Percentiles rank a stretch among this genome's conserved stretches.
These are phyloP conservation scores for Saccharomyces jurei DNA, from an alignment of 805 yeast species.

Conservation along the genomic window DNA sequence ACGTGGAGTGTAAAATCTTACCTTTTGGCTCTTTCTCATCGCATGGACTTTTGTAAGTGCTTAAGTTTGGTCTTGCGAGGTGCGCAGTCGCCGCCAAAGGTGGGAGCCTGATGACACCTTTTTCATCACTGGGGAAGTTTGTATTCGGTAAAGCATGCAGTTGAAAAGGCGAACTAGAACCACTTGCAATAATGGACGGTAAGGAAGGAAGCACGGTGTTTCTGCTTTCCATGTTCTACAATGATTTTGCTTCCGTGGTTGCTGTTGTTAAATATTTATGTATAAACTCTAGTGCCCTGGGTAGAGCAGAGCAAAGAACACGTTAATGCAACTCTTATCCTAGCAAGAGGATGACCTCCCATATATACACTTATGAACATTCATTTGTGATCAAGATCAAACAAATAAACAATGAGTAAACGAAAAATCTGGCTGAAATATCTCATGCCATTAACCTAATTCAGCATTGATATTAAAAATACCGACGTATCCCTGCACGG, in stretches of 20 bases:
- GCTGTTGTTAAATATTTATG: neutral
- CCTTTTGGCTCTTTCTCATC: neutral
- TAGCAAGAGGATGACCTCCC: neutral
- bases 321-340: neutral
- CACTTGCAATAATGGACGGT: neutral
- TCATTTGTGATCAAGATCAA: neutral
- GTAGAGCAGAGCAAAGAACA: neutral
- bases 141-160: conserved; percentile 2
- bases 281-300: neutral
- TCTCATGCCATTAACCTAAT: neutral
- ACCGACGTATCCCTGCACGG: neutral
- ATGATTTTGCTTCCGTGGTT: neutral
- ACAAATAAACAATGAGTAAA: neutral
- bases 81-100: conserved; percentile 15
- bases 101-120: conserved; percentile 26
- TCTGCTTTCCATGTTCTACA: neutral
- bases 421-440: neutral
- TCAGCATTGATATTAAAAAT: neutral
- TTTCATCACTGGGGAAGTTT: conserved; percentile 18
- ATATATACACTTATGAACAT: neutral
- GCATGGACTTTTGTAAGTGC: conserved; percentile 6
- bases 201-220: neutral
- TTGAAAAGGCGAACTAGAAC: neutral
- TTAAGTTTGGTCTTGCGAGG: conserved; percentile 19
- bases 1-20: neutral